Percentiles rank a stretch among this genome's conserved stretches.
These are phyloP conservation scores for Cladorrhinum sp. DNA, from an alignment of 2,329 filamentous ascomycete genomes.

Conservation along the genomic window DNA sequence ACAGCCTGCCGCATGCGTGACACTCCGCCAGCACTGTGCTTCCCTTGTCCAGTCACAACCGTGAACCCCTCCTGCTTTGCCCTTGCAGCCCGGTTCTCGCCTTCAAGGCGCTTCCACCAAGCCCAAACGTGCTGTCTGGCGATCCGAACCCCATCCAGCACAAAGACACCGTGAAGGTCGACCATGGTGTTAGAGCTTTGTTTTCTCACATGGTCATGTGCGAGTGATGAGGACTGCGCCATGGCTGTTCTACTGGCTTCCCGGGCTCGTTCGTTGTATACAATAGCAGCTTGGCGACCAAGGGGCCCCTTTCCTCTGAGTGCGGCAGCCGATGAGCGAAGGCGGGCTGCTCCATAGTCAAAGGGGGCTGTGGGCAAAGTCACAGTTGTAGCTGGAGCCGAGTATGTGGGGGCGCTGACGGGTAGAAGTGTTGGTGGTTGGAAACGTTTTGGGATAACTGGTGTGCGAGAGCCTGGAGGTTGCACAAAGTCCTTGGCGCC, in stretches of 20 bases:
- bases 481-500: slow-evolving; percentile 21
- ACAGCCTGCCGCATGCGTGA: slow-evolving; percentile 77
- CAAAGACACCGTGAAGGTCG: slow-evolving; percentile 81
- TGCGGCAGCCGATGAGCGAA: slow-evolving; percentile 19
- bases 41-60: slow-evolving; percentile 78
- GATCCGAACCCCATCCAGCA: slow-evolving; percentile 78
- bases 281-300: slow-evolving; percentile 71
- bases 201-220: slow-evolving; percentile 65
- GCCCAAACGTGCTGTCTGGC: slow-evolving; percentile 60
- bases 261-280: slow-evolving; percentile 70
- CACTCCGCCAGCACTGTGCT: slow-evolving; percentile 73
- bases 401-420: background rate
- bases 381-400: background rate
- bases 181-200: slow-evolving; percentile 62
- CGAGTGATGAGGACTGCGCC: slow-evolving; percentile 57
- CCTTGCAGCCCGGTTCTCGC: slow-evolving; percentile 52
- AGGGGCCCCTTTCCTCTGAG: slow-evolving; percentile 59
- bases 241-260: slow-evolving; percentile 56
- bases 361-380: background rate
- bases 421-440: background rate
- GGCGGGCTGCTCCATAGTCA: slow-evolving; percentile 11
- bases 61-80: slow-evolving; percentile 57
- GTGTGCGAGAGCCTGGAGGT: background rate
- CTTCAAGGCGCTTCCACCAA: slow-evolving; percentile 72
- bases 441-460: background rate